Base-by-base conservation (phyloP, 768 basidiomycete species). In the Suillus subluteus region DNA sequence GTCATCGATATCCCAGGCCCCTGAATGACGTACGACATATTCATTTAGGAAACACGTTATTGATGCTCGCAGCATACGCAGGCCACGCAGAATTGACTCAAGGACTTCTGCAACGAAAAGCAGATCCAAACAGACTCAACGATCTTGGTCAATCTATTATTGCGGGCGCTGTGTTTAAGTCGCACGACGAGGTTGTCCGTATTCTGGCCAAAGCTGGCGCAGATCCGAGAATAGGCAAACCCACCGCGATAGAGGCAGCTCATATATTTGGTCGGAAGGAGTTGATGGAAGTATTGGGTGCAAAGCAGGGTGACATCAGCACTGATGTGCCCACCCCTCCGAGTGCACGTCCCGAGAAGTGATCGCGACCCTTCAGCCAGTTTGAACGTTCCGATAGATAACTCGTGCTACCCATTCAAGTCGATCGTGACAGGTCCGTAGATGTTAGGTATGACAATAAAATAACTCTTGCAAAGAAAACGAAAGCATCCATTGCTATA, bases 111-210 rank as follows among this genome's bases (percentile, higher is more conserved):
- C 70, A 77, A 7, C 82, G 83, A 41, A 84, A 85, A 3, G 90
- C 86, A 46, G 90, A 93, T 74, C 86, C 88, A 2, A 88, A 92
- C 71, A 80, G 86, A 13, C 72, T 87, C 62, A 94, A 94, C 74
- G 91, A 93, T 70, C 81, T 84, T 3, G 86, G 86, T 0, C 92
- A 94, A 70, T 88, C 89, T 11, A 87, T 91, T 30, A 79, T 94
- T 26, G 89, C 92, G 8, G 92, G 92, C 3, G 91, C 89, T 0
- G 86, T 93, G 0, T 94, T 92, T 80, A 94, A 94, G 75, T 85
- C 81, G 0, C 82, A 90, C 71, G 84, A 86, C 65, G 88, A 86
- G 8, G 81, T 92, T 56, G 88, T 91, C 1, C 80, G 80, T n/a
- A 78, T 80, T 1, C 82, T 94, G 37, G 74, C 85, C 30, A 70